Base-by-base conservation (phyloP, 2,329 filamentous ascomycete species). In the Curvularia sp. region DNA sequence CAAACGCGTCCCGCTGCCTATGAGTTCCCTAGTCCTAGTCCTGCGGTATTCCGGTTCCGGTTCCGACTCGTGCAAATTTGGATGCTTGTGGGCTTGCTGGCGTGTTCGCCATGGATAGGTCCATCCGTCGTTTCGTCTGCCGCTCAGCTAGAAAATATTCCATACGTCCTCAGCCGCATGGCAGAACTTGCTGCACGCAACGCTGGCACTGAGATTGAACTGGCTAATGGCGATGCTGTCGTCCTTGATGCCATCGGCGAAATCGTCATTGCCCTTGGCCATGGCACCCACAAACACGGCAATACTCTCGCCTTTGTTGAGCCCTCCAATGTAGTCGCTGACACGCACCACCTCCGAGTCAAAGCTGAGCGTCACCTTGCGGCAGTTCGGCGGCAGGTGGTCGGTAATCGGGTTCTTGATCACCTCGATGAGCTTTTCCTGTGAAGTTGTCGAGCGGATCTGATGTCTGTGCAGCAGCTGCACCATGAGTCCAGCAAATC, bases 141-240 rank as follows among this genome's bases (percentile, higher is more conserved):
- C 53, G 43, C 48, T 47, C 50, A 43, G 39, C 84, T 88, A 99
- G 72, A 97, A 86, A 69, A 99, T 91, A 75, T 92, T 88, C 95
- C 95, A 99, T 35, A 90, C 89, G 78, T 99, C 95, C 80, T 99
- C 95, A 43, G 93, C 94, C 41, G 94, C 95, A 79, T 99, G 95
- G 80, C 95, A 98, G 84, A 99, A 98, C 80, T 98, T 99, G 87
- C 94, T 97, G 85, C 95, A 99, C 43, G 95, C 94, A 62, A 99
- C 95, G 82, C 94, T 98, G 61, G 95, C 95, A 74, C 92, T 97
- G 63, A 99, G 85, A 74, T 93, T 97, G 85, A 91, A 99, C 79
- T 97, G 97, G 84, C 94, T 98, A 81, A 99, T 98, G 70, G 91
- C 92, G 75, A 99, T 98, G 73, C 96, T 92, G 81, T 99, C 95